phyloP scores from a whole-genome alignment of 768 basidiomycete species.

The Udeniomyces megalosporus region DNA sequence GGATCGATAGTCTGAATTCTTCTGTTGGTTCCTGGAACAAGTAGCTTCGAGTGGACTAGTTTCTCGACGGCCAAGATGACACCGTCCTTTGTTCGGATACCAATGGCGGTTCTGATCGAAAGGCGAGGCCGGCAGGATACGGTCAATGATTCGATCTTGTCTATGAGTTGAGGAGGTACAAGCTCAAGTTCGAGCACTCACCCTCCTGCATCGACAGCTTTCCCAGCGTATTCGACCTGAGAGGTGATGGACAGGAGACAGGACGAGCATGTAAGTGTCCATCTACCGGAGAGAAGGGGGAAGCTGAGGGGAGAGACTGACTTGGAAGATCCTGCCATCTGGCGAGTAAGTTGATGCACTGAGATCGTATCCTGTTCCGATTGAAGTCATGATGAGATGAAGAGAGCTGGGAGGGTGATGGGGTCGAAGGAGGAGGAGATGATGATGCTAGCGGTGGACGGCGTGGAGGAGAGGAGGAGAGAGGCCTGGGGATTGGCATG shows the following conservation, averaged over 20 bases:
- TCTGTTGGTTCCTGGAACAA: constrained; percentile 81
- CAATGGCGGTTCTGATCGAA: constrained; percentile 69
- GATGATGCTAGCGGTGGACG: background rate
- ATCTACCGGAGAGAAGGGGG: background rate
- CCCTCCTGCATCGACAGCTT: constrained; percentile 98
- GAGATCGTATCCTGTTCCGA: constrained; percentile 97
- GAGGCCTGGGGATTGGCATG: too few relatives aligned
- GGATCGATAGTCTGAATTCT: constrained; percentile 85
- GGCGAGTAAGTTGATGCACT: constrained; percentile 75
- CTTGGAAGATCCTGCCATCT: constrained; percentile 97
- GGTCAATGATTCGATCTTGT: background rate
- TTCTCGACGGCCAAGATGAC: constrained; percentile 96
- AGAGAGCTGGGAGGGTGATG: background rate
- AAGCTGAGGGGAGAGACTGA: constrained; percentile 26
- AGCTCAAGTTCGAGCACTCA: too few relatives aligned
- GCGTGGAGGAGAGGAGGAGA: constrained; percentile 5
- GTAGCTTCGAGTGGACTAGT: constrained; percentile 83
- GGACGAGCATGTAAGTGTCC: background rate
- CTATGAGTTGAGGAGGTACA: background rate
- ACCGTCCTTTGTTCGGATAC: constrained; percentile 84
- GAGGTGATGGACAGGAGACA: background rate
- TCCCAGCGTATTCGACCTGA: constrained; percentile 93
- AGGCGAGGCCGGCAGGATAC: background rate
- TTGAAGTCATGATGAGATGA: constrained; percentile 61
- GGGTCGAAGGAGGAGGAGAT: background rate